These are phyloP conservation scores for Penicillium salamii DNA, from an alignment of 495 filamentous ascomycete genomes.

Conservation along the genomic window DNA sequence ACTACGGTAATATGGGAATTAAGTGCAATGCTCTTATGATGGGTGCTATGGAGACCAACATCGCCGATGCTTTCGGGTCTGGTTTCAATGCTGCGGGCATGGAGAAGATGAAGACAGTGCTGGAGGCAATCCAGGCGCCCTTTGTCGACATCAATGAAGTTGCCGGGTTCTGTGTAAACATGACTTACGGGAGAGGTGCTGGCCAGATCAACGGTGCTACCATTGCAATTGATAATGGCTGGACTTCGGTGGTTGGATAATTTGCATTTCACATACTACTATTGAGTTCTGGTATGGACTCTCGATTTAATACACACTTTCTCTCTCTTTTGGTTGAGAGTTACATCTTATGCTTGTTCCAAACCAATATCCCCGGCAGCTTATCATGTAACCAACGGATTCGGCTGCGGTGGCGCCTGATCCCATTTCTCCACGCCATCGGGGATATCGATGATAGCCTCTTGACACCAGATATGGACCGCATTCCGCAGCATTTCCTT, in stretches of 20 bases:
- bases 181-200: conserved; percentile 27
- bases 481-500: conserved; percentile 48
- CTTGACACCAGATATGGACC: conserved; percentile 61
- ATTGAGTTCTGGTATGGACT: too few relatives aligned
- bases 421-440: conserved; percentile 48
- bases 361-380: too few relatives aligned
- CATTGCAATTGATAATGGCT: conserved; percentile 34
- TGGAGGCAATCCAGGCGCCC: conserved; percentile 22
- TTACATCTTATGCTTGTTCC: too few relatives aligned
- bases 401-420: conserved; percentile 13
- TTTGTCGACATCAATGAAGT: conserved; percentile 38
- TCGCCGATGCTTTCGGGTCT: conserved; percentile 44
- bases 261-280: too few relatives aligned
- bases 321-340: too few relatives aligned
- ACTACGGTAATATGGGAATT: conserved; percentile 56
- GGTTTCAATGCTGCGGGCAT: conserved; percentile 46
- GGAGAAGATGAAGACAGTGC: conserved; percentile 28
- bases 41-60: conserved; percentile 57
- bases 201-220: conserved; percentile 33
- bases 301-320: too few relatives aligned
- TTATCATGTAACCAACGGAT: conserved; percentile 7
- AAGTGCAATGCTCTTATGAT: conserved; percentile 53
- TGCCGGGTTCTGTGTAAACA: conserved; percentile 28
- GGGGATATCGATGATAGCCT: conserved; percentile 62
- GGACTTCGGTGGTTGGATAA: conserved; percentile 26